phyloP scores from a whole-genome alignment of 345 rosid species.

The Luvunga scandens region DNA sequence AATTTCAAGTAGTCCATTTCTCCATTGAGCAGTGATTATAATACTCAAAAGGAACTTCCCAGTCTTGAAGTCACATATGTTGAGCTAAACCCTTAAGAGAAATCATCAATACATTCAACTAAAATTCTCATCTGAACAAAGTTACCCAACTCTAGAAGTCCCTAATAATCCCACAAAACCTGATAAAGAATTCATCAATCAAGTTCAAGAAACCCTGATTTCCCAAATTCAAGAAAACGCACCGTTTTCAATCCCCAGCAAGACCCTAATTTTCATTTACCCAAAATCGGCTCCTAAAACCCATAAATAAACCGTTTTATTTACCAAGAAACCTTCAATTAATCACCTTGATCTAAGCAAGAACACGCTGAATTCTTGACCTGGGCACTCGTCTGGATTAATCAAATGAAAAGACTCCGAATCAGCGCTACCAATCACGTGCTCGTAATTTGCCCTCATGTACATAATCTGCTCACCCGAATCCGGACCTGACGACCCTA shows the following conservation, averaged over 20 bases:
- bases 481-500: constrained; percentile 39
- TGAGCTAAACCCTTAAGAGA: background rate
- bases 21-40: background rate
- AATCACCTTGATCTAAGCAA: constrained; percentile 48
- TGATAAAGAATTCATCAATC: constrained; percentile 16
- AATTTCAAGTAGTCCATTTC: background rate
- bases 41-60: background rate
- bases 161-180: constrained; percentile 2
- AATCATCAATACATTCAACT: background rate
- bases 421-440: constrained; percentile 63
- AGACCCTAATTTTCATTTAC: background rate
- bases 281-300: background rate
- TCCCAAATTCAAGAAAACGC: constrained; percentile 20
- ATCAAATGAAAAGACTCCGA: constrained; percentile 85
- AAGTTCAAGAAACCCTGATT: too few species aligned
- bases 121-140: background rate
- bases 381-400: constrained; percentile 59
- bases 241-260: constrained; percentile 17
- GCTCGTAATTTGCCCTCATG: constrained; percentile 87
- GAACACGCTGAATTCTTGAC: constrained; percentile 89
- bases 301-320: background rate
- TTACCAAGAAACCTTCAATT: background rate
- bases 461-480: constrained; percentile 60
- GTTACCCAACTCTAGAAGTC: background rate
- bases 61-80: background rate